These are phyloP conservation scores for Eimeria sp. DNA, from an alignment of 169 alveolate species.

Conservation along the genomic window DNA sequence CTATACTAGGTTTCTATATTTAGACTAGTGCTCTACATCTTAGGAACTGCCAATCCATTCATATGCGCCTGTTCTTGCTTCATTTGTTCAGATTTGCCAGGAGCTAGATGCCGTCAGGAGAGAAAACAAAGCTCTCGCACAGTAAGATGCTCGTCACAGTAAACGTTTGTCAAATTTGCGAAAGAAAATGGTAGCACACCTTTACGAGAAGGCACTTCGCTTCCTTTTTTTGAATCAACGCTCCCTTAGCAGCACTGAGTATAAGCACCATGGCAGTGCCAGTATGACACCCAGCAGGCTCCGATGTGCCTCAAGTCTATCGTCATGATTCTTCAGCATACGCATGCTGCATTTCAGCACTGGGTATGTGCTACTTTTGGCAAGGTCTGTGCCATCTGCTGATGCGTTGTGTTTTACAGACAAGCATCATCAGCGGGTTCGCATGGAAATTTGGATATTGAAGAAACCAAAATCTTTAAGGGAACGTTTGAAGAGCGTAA, in stretches of 20 bases:
- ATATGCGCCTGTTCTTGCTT: not conserved
- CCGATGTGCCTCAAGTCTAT: not conserved
- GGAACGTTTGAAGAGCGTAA: not conserved
- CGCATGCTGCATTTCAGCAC: not conserved
- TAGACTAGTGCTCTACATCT: too few species aligned
- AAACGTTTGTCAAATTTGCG: not conserved
- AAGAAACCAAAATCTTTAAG: not conserved
- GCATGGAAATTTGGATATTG: not conserved
- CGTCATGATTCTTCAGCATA: not conserved
- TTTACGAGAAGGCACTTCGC: not conserved
- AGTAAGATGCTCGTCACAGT: not conserved
- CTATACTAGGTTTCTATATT: too few species aligned
- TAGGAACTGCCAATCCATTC: not conserved
- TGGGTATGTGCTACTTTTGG: not conserved
- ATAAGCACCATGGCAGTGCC: not conserved
- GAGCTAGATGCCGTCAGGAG: slow-evolving; percentile 70
- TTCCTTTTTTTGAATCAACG: not conserved
- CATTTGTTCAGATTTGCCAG: slow-evolving; percentile 40
- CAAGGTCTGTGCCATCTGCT: not conserved
- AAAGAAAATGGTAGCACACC: not conserved
- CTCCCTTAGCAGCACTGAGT: not conserved
- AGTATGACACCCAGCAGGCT: not conserved
- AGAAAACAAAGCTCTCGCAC: slow-evolving; percentile 35
- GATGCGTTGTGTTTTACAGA: not conserved
- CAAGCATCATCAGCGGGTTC: not conserved